Base-by-base conservation (phyloP, 768 basidiomycete genomes). In the Sutorius australiensis region DNA sequence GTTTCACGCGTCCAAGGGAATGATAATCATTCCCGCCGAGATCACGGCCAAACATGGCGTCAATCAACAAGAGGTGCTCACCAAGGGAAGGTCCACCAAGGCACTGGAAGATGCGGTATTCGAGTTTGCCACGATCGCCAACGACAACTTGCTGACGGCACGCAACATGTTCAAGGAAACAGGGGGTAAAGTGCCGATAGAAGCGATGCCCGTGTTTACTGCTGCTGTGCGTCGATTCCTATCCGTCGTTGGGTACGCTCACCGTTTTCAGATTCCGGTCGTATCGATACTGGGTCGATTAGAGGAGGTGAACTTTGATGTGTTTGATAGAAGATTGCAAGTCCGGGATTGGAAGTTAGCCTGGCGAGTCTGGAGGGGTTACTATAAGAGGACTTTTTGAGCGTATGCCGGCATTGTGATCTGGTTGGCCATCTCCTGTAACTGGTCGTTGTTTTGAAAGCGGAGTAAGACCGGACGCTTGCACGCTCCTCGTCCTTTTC, bases 51-150 rank as follows among this genome's bases (percentile, higher is more conserved):
- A 78, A 56, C 86, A 91, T 58, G 80, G 82, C 17, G 86, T 92
- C 17, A 80, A 75, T 56, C 89, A 92, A 67, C 89, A 94, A 65
- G 85, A 89, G 14, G 82, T 93, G 14, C 84, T 91, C 63, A 76
- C 82, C 40, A 71, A 72, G 31, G 83, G 83, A 5, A 61, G 55
- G 39, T 59, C 72, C 10, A 83, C 83, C 40, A 68, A 77, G 43
- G 87, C 82, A 2, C 73, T 93, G 14, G 82, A 82, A 45, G 85
- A 90, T 54, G 90, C 91, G 0, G 86, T 89, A 28, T 94, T 81
- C 63, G 89, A 92, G 62, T 84, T 92, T 68, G 91, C 92, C 32
- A 84, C 83, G 9, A 66, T 85, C 21, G 91, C 88, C 28, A 87
- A 91, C 68, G 89, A 92, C 69, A 83, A 93, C 66, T 66, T 94